Evolutionary conservation across 805 yeast genomes (phyloP), one percentile per base, ranked within the genome.

Genomic region (Hermanozyma aechmeae): DNA sequence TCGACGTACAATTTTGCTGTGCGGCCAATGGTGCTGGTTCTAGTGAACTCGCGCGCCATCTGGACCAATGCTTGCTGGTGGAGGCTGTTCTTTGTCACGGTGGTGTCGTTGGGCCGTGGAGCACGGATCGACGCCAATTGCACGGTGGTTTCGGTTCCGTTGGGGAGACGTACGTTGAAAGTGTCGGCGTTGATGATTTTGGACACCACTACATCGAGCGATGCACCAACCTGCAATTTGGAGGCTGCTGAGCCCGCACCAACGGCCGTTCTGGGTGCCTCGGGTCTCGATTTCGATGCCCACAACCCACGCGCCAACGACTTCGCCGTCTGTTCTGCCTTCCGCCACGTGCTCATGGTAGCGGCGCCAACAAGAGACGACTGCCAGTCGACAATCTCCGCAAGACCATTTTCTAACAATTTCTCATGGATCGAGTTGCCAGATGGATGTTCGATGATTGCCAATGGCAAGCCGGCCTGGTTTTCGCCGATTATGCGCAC

Each of bases 361-460:
- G 64, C 55, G 8, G 85, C 58, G 4, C 95, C 95, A 33, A 84
- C 58, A 24, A 73, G 43, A 10, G 69, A 47, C 1, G 85, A 72
- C 49, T 85, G 95, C 85, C 89, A 78, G 50, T 84, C 94, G 15
- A 76, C 71, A 27, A 83, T 74, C 39, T 74, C 76, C 9, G 79
- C 94, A 17, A 78, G 62, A 8, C 95, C 95, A 31, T 63, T 65
- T 32, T 68, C 73, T 34, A 84, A 63, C 32, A 84, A 57, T 38
- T 72, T 71, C 39, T 75, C 80, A 33, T 79, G 73, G 42, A 83
- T 76, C 37, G 76, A 76, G 41, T 61, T 61, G 12, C 94, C 94
- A 4, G 81, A 79, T 18, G 93, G 84, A 46, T 81, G 89, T 31
- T 61, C 47, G 21, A 83, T 51, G 27, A 69, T 56, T 13, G 67